Base-by-base conservation (phyloP, 345 rosid genomes). In the Leavenworthia alabamica region DNA sequence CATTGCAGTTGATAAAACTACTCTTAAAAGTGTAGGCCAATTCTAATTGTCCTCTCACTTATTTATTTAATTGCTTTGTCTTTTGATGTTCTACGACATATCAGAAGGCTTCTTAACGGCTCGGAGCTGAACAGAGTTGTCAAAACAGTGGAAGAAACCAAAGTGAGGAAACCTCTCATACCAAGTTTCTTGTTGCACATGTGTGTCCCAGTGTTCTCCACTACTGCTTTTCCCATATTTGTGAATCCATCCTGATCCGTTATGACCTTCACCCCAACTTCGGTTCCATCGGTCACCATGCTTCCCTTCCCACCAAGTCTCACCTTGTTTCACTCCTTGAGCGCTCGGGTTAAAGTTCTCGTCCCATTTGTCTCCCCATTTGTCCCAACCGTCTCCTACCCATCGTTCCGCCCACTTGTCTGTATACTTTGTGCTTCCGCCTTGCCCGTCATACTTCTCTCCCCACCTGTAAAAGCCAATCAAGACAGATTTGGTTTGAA, bases 281-380 rank as follows among this genome's bases (percentile, higher is more conserved):
- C 95, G 85, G 58, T 92, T 92, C 98, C 98, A 92, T 7, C 77
- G 48, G 42, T 86, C 95, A 16, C 98, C 89, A 5, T 79, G 67
- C 66, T 82, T 79, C 8, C 96, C 98, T 81, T 79, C 83, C 98
- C 96, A 85, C 98, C 98, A 89, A 32, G 86, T 78, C 78, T 92
- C 95, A 19, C 98, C 98, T 73, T 92, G 98, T 74, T 89, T 92
- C 49, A 92, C 91, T n/a, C 98, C 98, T 1, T 77, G 81, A n/a
- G 78, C 77, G 24, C 80, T 80, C 13, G 75, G 69, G 65, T 83
- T 80, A 19, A 92, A 92, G 76, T 88, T 75, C 64, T 89, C 98
- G 13, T 92, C 98, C 98, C 98, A 89, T 66, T 92, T 92, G 81
- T 92, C 98, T 16, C 98, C 98, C 96, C 98, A 92, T 49, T 86